These are phyloP conservation scores for Botryosphaeria dothidea DNA, from an alignment of 2,329 filamentous ascomycete species.

Conservation along the genomic window DNA sequence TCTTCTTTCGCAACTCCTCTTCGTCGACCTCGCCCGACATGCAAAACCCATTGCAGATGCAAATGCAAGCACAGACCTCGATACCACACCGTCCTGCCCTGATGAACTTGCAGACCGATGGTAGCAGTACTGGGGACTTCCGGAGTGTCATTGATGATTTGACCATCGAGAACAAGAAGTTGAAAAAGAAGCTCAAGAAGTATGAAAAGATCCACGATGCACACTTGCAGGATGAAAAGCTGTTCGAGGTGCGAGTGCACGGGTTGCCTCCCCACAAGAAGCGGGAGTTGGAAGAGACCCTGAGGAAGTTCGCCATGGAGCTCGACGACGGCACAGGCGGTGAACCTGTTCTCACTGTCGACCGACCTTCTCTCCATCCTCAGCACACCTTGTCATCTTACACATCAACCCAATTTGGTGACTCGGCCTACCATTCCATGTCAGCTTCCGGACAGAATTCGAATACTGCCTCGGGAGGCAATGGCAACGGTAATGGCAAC, in stretches of 20 bases:
- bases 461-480: constrained; percentile 32
- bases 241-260: constrained; percentile 83
- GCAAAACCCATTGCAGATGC: constrained; percentile 23
- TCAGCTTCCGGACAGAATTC: constrained; percentile 50
- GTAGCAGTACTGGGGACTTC: constrained; percentile 71
- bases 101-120: constrained; percentile 40
- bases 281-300: constrained; percentile 70
- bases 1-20: constrained; percentile 48
- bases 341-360: constrained; percentile 55
- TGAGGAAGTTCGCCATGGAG: constrained; percentile 65
- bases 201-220: constrained; percentile 69
- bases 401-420: constrained; percentile 58
- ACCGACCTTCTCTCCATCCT: constrained; percentile 27
- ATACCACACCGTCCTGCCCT: constrained; percentile 31
- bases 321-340: neutral
- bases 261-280: constrained; percentile 72
- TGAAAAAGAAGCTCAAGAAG: constrained; percentile 71
- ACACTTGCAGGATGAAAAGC: constrained; percentile 70
- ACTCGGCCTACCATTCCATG: constrained; percentile 65
- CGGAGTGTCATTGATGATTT: constrained; percentile 85
- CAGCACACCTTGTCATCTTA: constrained; percentile 51
- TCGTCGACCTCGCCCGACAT: constrained; percentile 45
- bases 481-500: constrained; percentile 29
- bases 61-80: constrained; percentile 25
- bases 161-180: constrained; percentile 77